Evolutionary conservation across 2,329 filamentous ascomycete species (phyloP), one percentile per base, ranked within the genome.

Genomic region (Penicillium sp.): DNA sequence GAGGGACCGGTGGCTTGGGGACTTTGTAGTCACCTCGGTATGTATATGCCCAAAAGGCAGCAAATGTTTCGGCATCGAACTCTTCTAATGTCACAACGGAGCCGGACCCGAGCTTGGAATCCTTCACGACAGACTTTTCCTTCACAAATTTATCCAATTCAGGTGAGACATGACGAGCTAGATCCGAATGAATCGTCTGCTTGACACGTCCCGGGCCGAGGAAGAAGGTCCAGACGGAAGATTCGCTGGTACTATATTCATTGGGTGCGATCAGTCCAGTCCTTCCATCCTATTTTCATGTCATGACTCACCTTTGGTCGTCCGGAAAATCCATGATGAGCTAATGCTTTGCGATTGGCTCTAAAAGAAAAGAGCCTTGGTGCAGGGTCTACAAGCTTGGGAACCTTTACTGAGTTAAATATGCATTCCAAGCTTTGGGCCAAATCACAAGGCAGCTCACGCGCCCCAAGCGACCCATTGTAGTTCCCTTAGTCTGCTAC

Each of bases 11-110:
- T 26, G 55, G 60, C 14, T 27, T 57, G 3, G 72, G 78, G 27
- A 76, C 73, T 11, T 63, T 72, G 58, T 81, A 82, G 52, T 80
- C 72, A 10, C 79, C 78, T 0, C 77, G 81, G 57, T 82, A 83
- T 13, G 78, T 78, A 70, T 77, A 82, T 59, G 82, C 75, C 59
- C 74, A 77, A 62, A 83, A 81, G 2, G 75, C 75, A 27, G 77
- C 69, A 57, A 83, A 82, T 1, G 79, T 81, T 45, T 77, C 75
- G 13, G 79, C 78, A 57, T 81, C 78, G 48, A 80, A 73, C 4
- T 81, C 77, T 50, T 80, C 77, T 56, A 80, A 42, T 7, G 39
- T 42, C 11, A 42, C 39, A 1, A 42, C 39, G 39, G 39, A 42
- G 10, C 39, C 39, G n/a, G 39, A 42, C 8, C 39, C 39, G 19